Conservation (phyloP, 2,329 filamentous ascomycete species). For the Aspergillus amoenus region DNA sequence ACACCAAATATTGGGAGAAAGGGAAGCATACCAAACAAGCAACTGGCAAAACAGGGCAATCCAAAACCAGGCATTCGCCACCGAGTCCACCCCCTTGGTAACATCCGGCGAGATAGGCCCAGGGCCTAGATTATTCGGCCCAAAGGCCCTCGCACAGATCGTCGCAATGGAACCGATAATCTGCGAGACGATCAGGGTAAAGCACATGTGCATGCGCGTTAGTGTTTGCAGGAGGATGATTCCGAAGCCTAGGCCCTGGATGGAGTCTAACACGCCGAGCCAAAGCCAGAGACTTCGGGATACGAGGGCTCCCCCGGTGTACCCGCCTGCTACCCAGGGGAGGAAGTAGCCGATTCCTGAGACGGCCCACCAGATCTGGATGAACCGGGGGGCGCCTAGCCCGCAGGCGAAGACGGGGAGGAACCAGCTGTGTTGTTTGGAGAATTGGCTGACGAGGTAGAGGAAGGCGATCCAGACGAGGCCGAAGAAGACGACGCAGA, state of each 20-base stretch:
- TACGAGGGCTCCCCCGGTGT: conserved; percentile 55
- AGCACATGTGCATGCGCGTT: conserved; percentile 64
- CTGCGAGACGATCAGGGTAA: conserved; percentile 60
- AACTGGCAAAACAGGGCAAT: conserved; percentile 58
- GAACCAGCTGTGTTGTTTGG: conserved; percentile 64
- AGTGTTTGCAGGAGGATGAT: conserved; percentile 67
- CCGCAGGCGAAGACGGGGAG: conserved; percentile 67
- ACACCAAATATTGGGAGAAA: too few species aligned
- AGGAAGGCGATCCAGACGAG: conserved; percentile 54
- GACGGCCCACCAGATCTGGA: conserved; percentile 66
- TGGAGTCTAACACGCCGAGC: conserved; percentile 64
- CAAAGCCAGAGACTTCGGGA: conserved; percentile 64
- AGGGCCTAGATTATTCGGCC: conserved; percentile 61
- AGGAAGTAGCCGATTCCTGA: conserved; percentile 61
- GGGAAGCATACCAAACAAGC: conserved; percentile 47
- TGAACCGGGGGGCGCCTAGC: conserved; percentile 64
- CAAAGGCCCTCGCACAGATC: conserved; percentile 60
- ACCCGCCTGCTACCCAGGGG: conserved; percentile 58
- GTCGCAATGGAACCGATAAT: conserved; percentile 62
- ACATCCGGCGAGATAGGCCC: conserved; percentile 65
- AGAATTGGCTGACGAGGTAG: conserved; percentile 54
- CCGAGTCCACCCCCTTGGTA: conserved; percentile 45
- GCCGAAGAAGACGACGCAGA: conserved; percentile 51
- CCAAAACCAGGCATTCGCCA: conserved; percentile 61
- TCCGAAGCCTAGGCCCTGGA: conserved; percentile 66